A percentile compares a stretch with the other conserved stretches of the same genome.
Conservation (phyloP, 2,329 filamentous ascomycete genomes). For the Aspergillus oerlinghausenensis region DNA sequence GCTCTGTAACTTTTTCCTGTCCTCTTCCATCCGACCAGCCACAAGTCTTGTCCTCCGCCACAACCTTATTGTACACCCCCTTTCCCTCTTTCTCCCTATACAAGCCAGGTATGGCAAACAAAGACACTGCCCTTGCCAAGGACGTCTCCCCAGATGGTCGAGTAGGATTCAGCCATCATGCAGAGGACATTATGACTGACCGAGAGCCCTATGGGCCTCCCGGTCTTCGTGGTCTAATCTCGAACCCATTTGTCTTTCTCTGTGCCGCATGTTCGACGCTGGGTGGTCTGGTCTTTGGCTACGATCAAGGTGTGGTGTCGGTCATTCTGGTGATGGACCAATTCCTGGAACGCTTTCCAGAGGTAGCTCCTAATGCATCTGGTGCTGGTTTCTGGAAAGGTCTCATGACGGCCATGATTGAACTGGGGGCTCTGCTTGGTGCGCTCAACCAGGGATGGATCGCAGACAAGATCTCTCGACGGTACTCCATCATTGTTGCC, state of each 20-base stretch:
- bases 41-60: not conserved
- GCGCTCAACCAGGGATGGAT: constrained; percentile 47
- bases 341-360: constrained; percentile 44
- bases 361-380: constrained; percentile 36
- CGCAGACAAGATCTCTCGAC: constrained; percentile 50
- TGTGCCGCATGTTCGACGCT: constrained; percentile 50
- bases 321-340: constrained; percentile 51
- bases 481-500: constrained; percentile 50
- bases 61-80: not conserved
- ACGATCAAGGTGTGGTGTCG: constrained; percentile 44
- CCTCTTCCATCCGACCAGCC: not conserved
- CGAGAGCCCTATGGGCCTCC: constrained; percentile 30
- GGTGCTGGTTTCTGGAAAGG: constrained; percentile 41
- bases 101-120: constrained; percentile 15
- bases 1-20: not conserved
- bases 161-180: constrained; percentile 31
- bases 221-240: constrained; percentile 46
- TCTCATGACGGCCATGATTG: constrained; percentile 53
- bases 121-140: constrained; percentile 13
- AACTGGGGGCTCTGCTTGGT: constrained; percentile 48
- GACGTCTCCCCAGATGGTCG: constrained; percentile 14
- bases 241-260: constrained; percentile 47
- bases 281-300: constrained; percentile 49
- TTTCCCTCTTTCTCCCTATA: not conserved
- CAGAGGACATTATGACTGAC: constrained; percentile 25